Evolutionary conservation across 768 basidiomycete species (phyloP), one percentile per base, ranked within the genome.

Genomic region (Boletus pseudo-olivaceus): DNA sequence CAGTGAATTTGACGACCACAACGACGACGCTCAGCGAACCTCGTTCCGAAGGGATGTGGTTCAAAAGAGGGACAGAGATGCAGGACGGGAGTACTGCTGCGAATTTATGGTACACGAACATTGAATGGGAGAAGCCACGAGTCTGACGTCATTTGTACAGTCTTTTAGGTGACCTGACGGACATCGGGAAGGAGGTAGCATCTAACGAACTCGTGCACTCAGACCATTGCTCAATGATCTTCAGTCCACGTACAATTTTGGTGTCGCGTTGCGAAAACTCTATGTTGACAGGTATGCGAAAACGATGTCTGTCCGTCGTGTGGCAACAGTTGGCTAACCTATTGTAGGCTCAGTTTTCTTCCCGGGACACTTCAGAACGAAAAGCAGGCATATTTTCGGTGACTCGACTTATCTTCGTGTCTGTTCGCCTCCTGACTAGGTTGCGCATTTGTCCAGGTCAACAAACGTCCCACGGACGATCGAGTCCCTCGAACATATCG

Each of bases 391-490:
- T 89, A 88, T 66, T 85, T 89, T 59, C 76, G 87, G 77, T 82
- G 49, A 44, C 54, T 54, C 7, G n/a, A n/a, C 46, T 11, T 23
- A 1, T 44, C 17, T 1, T 38, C 20, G 7, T 40, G 34, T 27
- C 4, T n/a, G 8, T 54, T 29, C 7, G 27, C 32, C 29, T 40
- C 10, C 26, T 54, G 44, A 50, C 29, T 8, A 4, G 12, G 33
- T 37, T 27, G 14, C 17, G 7, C 38, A 26, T 51, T 51, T 33
- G 27, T 52, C 9, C 47, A 84, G 85, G 44, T 86, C 82, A 15
- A 93, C 90, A 2, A 87, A 88, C 62, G 82, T 93, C 67, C 81
- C 88, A 0, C 77, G 90, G 33, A 91, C 89, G 6, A 82, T 85
- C 15, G 87, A 91, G 60, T 84, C 84, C 0, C 69, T 90, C 17